Evolutionary conservation across 371 early-diverging fungal species (phyloP).

Genomic region (Apophysomyces elegans): DNA sequence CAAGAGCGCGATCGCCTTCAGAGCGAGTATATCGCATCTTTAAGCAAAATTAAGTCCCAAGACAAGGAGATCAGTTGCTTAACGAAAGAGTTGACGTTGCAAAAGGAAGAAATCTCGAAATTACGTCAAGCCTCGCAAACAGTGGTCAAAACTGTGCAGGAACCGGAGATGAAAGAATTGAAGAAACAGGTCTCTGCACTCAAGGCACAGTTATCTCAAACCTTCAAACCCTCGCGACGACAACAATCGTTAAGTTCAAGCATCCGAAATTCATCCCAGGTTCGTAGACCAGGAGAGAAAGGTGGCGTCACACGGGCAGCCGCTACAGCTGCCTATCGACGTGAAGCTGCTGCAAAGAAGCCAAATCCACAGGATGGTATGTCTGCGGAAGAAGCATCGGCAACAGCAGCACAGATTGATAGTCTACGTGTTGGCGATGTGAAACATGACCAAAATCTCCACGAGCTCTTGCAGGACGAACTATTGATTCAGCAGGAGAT

Average conservation of each 20-base stretch:
- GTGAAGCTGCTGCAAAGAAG: conserved; percentile 2
- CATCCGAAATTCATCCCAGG: conserved; percentile 6
- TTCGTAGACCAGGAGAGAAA: conserved; percentile 9
- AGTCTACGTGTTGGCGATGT: conserved; percentile 15
- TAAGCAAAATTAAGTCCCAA: conserved; percentile 61
- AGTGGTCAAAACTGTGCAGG: conserved; percentile 16
- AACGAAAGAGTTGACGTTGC: conserved; percentile 62
- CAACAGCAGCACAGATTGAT: conserved; percentile 4
- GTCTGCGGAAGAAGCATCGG: conserved; percentile 29
- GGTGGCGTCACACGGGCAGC: not conserved
- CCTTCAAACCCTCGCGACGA: conserved; percentile 19
- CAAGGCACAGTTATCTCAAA: conserved; percentile 35
- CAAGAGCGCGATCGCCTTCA: conserved; percentile 53
- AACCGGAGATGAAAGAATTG: conserved; percentile 28
- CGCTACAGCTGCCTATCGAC: conserved; percentile 15
- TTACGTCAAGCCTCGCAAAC: conserved; percentile 52
- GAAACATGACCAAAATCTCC: conserved; percentile 35
- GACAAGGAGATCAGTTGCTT: conserved; percentile 66
- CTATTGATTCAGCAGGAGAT: conserved; percentile 80
- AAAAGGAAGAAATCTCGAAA: conserved; percentile 75
- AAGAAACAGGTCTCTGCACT: conserved; percentile 38
- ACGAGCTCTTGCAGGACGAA: conserved; percentile 60
- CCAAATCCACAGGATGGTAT: conserved; percentile 21
- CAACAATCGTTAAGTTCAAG: conserved; percentile 1
- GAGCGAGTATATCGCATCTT: conserved; percentile 43